A percentile compares a stretch with the other conserved stretches of the same genome.
Evolutionary conservation across 2,329 filamentous ascomycete genomes (phyloP).

Genomic region (Fusarium oligoseptatum): DNA sequence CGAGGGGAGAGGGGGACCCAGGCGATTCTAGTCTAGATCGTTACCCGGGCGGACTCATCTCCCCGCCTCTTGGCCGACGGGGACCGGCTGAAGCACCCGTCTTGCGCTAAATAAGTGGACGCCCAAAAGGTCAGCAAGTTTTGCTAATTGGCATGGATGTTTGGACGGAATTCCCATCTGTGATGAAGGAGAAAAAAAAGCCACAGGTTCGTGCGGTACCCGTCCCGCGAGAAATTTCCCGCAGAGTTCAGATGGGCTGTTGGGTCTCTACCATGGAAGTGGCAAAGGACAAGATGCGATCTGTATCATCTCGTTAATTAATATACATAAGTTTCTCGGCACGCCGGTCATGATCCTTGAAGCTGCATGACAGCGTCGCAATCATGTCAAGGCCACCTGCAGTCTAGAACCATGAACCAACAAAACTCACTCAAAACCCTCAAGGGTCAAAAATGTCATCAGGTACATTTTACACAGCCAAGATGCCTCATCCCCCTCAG

Average conservation of each 20-base stretch:
- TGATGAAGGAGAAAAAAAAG: neutral
- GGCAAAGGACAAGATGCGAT: too few species aligned
- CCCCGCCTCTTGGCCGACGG: neutral
- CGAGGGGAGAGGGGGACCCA: neutral
- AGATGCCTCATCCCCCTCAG: neutral
- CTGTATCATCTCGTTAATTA: neutral
- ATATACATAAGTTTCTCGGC: neutral
- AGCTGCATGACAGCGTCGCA: neutral
- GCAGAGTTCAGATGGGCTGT: too few species aligned
- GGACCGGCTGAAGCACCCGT: neutral
- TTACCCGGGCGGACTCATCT: neutral
- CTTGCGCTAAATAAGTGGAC: neutral
- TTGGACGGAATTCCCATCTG: neutral
- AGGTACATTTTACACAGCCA: too few species aligned
- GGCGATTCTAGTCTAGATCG: neutral
- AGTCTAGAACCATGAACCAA: too few species aligned
- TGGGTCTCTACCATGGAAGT: too few species aligned
- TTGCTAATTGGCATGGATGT: neutral
- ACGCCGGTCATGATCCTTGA: neutral
- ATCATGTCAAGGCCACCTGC: too few species aligned
- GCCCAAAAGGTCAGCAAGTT: neutral
- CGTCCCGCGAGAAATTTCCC: neutral
- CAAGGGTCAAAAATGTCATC: too few species aligned
- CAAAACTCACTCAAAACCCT: too few species aligned
- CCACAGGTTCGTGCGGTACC: neutral